Evolutionary conservation across 2,329 filamentous ascomycete genomes (phyloP).

Genomic region (Fonsecaea monophora): DNA sequence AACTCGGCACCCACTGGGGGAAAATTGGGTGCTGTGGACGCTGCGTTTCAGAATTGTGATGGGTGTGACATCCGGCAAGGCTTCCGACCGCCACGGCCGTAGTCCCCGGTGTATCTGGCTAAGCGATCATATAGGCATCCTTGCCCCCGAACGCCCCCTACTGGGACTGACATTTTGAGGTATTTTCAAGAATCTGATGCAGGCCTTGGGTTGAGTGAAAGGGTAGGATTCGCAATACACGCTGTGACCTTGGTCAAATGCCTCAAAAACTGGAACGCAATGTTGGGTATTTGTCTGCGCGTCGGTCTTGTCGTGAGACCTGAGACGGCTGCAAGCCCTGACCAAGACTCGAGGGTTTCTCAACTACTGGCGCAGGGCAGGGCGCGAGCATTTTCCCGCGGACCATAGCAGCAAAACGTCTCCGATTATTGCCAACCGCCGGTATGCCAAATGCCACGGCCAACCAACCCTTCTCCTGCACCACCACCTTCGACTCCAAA

Average conservation of each 20-base stretch:
- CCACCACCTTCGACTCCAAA: background rate
- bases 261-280: constrained; percentile 5
- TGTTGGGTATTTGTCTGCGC: constrained; percentile 5
- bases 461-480: background rate
- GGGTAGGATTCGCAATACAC: constrained; percentile 12
- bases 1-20: constrained; percentile 4
- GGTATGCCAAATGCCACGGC: background rate
- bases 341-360: background rate
- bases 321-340: constrained; percentile 5
- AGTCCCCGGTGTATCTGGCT: background rate
- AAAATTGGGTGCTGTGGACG: constrained; percentile 9
- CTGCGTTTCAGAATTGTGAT: constrained; percentile 14
- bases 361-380: background rate
- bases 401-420: background rate
- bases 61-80: constrained; percentile 6
- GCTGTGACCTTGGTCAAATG: constrained; percentile 1
- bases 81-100: constrained; percentile 8
- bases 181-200: constrained; percentile 10
- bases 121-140: background rate
- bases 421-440: background rate
- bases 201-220: background rate
- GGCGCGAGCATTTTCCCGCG: background rate
- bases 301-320: constrained; percentile 15
- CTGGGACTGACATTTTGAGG: constrained; percentile 6
- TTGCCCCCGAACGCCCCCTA: background rate